A percentile compares a stretch with the other conserved stretches of the same genome.
phyloP scores from a whole-genome alignment of 225 moss, liverwort and hornwort genomes.

The Pleurozium schreberi region DNA sequence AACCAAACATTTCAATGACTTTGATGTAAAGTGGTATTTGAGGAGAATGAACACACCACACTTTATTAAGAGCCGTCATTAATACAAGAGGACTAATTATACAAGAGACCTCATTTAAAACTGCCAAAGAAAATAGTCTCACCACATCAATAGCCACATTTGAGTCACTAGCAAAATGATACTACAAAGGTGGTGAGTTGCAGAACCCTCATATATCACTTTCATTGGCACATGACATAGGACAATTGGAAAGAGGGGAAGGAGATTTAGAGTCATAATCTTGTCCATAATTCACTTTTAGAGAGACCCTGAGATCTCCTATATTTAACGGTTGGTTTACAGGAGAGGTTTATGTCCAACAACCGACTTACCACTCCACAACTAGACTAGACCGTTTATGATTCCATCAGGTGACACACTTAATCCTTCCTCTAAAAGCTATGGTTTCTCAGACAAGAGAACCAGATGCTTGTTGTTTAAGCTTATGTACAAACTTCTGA shows the following conservation, averaged over 20 bases:
- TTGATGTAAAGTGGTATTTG: neutral
- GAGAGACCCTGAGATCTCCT: neutral
- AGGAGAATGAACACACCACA: neutral
- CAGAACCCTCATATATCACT: neutral
- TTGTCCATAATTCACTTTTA: accelerated
- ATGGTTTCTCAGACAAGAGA: neutral
- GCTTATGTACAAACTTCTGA: neutral
- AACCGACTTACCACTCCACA: neutral
- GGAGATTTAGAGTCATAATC: too few species aligned
- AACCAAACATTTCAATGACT: neutral
- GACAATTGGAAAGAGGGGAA: neutral
- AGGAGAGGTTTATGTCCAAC: too few species aligned
- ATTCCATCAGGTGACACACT: neutral
- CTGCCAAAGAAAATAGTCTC: neutral
- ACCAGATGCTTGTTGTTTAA: neutral
- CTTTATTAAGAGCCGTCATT: neutral
- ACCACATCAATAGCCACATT: neutral
- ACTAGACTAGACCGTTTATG: neutral
- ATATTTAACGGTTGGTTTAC: neutral
- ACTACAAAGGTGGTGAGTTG: neutral
- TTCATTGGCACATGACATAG: neutral
- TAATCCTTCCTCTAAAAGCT: neutral
- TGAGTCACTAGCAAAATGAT: neutral
- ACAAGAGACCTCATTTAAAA: neutral
- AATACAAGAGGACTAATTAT: neutral